phyloP scores from a whole-genome alignment of 805 yeast species.

The Wickerhamomyces canadensis region DNA sequence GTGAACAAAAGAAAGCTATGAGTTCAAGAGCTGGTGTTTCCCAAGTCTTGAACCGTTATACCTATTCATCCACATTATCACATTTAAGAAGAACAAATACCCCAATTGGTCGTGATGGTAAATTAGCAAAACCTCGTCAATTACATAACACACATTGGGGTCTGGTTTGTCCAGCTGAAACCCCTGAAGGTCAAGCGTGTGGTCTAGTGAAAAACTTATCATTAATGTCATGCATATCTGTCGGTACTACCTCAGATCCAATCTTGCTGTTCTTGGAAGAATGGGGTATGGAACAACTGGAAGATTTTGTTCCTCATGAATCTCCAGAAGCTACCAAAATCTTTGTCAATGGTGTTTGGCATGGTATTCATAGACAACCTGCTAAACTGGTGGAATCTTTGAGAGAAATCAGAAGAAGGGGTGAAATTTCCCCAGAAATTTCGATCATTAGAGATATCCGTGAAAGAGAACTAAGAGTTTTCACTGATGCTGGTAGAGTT shows the following conservation, averaged over 20 bases:
- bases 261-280: slow-evolving; percentile 90
- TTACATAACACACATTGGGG: slow-evolving; percentile 99
- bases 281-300: slow-evolving; percentile 99
- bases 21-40: slow-evolving; percentile 98
- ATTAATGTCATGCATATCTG: slow-evolving; percentile 95
- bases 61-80: slow-evolving; percentile 96
- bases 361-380: slow-evolving; percentile 97
- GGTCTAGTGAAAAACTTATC: slow-evolving; percentile 96
- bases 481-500: slow-evolving; percentile 98
- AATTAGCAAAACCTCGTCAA: slow-evolving; percentile 97
- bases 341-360: slow-evolving; percentile 99
- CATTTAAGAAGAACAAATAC: slow-evolving; percentile 99
- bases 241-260: slow-evolving; percentile 96
- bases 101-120: slow-evolving; percentile 99
- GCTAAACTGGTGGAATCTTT: slow-evolving; percentile 86
- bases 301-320: slow-evolving; percentile 90
- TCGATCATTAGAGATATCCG: slow-evolving; percentile 95
- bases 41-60: slow-evolving; percentile 95
- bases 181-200: slow-evolving; percentile 99
- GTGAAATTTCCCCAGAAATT: slow-evolving; percentile 94
- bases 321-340: slow-evolving; percentile 89
- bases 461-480: slow-evolving; percentile 91
- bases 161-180: slow-evolving; percentile 98
- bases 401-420: slow-evolving; percentile 87
- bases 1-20: slow-evolving; percentile 99